Conservation (phyloP, 192 early-diverging fungal genomes). For the Coemansia sp. region DNA sequence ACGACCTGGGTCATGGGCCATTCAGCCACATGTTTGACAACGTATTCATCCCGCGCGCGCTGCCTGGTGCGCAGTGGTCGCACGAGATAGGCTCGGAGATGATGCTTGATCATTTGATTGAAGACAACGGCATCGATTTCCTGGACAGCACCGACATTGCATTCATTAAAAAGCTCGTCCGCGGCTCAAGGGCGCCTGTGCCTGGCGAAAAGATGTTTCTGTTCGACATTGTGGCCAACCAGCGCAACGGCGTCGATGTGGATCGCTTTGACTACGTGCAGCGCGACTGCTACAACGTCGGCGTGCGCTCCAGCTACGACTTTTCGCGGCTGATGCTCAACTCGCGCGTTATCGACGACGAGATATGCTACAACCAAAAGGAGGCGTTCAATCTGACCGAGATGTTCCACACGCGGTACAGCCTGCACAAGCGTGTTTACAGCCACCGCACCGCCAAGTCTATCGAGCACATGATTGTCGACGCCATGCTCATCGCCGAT, state of each 20-base stretch:
- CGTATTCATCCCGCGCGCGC: slow-evolving; percentile 70
- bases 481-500: slow-evolving; percentile 84
- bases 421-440: slow-evolving; percentile 82
- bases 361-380: slow-evolving; percentile 88
- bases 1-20: slow-evolving; percentile 97
- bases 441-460: slow-evolving; percentile 77
- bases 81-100: slow-evolving; percentile 80
- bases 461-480: slow-evolving; percentile 88
- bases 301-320: slow-evolving; percentile 57
- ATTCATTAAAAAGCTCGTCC: slow-evolving; percentile 74
- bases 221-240: slow-evolving; percentile 97
- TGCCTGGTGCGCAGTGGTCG: slow-evolving; percentile 58
- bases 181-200: slow-evolving; percentile 47
- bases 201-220: slow-evolving; percentile 64
- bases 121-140: slow-evolving; percentile 69
- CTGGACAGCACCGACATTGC: slow-evolving; percentile 54
- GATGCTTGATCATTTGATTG: slow-evolving; percentile 81
- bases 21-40: slow-evolving; percentile 96
- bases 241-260: slow-evolving; percentile 90
- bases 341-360: slow-evolving; percentile 81
- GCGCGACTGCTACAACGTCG: slow-evolving; percentile 75
- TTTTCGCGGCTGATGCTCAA: slow-evolving; percentile 71
- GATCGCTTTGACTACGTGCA: slow-evolving; percentile 88
- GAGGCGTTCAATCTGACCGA: slow-evolving; percentile 89
- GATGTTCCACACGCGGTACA: slow-evolving; percentile 79